Conservation (phyloP, 306 rosid species). For the Pachyrhizus erosus region DNA sequence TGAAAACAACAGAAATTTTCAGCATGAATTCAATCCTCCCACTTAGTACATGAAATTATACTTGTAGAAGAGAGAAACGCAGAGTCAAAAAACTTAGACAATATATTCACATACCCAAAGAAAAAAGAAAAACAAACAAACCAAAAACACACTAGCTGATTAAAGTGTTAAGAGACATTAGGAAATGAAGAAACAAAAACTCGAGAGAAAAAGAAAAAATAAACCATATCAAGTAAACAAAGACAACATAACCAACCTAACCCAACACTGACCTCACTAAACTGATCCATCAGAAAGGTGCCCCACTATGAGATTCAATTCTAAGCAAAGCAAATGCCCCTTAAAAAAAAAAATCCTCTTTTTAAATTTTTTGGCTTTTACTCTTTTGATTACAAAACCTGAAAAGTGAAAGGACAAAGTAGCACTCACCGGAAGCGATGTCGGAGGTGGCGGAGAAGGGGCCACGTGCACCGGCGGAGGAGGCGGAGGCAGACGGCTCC, state of each 20-base stretch:
- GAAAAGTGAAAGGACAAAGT: neutral
- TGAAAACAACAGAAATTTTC: slow-evolving; percentile 16
- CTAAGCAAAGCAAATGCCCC: neutral
- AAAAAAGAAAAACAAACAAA: slow-evolving; percentile 3
- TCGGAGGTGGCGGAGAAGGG: slow-evolving; percentile 84
- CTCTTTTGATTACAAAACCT: neutral
- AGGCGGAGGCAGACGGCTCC: slow-evolving; percentile 56
- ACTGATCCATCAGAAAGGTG: slow-evolving; percentile 45
- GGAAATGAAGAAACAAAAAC: neutral
- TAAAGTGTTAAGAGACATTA: neutral
- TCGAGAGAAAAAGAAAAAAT: neutral
- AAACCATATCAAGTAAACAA: neutral
- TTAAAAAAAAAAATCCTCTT: neutral
- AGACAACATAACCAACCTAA: slow-evolving; percentile 46
- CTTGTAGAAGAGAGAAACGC: slow-evolving; percentile 21
- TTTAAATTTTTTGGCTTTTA: neutral
- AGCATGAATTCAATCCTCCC: slow-evolving; percentile 28
- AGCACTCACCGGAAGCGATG: slow-evolving; percentile 74
- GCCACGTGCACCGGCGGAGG: slow-evolving; percentile 70
- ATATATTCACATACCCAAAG: neutral
- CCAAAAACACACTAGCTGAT: neutral
- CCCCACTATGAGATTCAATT: slow-evolving; percentile 39
- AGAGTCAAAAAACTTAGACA: neutral
- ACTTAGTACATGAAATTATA: slow-evolving; percentile 10
- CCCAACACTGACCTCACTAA: slow-evolving; percentile 44